A percentile compares a stretch with the other conserved stretches of the same genome.
phyloP scores from a whole-genome alignment of 352 stramenopile species.

The Pythium myriotylum region DNA sequence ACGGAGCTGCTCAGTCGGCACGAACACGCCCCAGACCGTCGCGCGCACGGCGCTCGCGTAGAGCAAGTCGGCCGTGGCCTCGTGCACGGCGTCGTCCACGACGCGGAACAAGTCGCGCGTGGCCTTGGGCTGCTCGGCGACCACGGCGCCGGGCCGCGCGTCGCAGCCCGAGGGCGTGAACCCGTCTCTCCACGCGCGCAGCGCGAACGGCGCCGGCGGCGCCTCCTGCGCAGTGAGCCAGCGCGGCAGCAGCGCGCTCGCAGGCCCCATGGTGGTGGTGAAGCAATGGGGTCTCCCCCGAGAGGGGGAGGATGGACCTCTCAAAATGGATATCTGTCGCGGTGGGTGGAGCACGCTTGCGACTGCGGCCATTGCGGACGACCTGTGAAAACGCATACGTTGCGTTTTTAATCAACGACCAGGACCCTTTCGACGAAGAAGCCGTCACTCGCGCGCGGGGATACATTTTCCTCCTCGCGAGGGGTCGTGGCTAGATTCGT shows the following conservation, averaged over 20 bases:
- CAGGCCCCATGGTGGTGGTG: background rate
- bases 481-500: no score
- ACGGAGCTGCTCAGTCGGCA: constrained; percentile 28
- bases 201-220: background rate
- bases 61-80: constrained; percentile 46
- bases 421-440: no score
- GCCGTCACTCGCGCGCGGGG: no score
- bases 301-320: background rate
- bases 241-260: constrained; percentile 23
- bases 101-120: constrained; percentile 36
- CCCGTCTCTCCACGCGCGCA: constrained; percentile 48
- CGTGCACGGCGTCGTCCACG: constrained; percentile 51
- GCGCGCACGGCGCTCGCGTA: constrained; percentile 59
- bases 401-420: no score
- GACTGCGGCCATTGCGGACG: no score
- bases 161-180: constrained; percentile 66
- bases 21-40: constrained; percentile 73
- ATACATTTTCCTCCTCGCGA: no score
- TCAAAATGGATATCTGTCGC: no score
- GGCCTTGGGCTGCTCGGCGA: constrained; percentile 46
- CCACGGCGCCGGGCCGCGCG: constrained; percentile 41
- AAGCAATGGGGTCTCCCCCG: background rate
- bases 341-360: no score
- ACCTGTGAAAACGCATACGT: no score
- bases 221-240: constrained; percentile 11